Base-by-base conservation (phyloP, 108 stramenopile species). In the Fragilaria crotonensis region DNA sequence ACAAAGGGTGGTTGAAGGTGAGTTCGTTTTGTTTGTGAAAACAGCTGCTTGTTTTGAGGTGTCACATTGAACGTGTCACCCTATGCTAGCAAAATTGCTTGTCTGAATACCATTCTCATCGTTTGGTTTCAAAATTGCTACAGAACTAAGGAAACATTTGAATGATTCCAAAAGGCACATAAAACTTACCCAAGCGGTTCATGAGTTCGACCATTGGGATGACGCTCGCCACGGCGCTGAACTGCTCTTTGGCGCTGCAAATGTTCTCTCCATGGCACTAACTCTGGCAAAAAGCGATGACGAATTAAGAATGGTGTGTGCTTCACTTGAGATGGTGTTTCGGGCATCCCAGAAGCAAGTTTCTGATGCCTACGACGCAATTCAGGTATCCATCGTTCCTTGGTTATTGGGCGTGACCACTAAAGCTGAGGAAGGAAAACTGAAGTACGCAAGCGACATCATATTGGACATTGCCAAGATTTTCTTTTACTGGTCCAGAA, bases 321-420 rank as follows among this genome's bases (percentile, higher is more conserved):
- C 78, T 17, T 83, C 84, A 5, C 53, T 88, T 0, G 90, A 92
- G 73, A 83, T 92, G 87, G 83, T 87, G 2, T 87, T 78, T 62
- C 62, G 87, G 26, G 86, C 71, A 7, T 78, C 78, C 14, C 54
- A 63, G 23, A 60, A 71, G 33, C 71, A 57, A 41, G 74, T 92
- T 3, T 62, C 80, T 14, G 57, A 52, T 21, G 73, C 84, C 4
- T 89, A 79, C 45, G 76, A 84, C 17, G 77, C 80, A 26, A 75
- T 78, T 19, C 78, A 81, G 9, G 45, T 79, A 14, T 65, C 71
- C 11, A 56, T 89, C 20, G 59, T 88, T 17, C 81, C 84, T 0
- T 55, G 76, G 20, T 54, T 88, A 9, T 58, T 92, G 26, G 45
- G 74, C 32, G 30, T 87, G 22, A 45, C 89, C 29, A 83, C 83